Base-by-base conservation (phyloP, 306 rosid species). In the Malus fusca region DNA sequence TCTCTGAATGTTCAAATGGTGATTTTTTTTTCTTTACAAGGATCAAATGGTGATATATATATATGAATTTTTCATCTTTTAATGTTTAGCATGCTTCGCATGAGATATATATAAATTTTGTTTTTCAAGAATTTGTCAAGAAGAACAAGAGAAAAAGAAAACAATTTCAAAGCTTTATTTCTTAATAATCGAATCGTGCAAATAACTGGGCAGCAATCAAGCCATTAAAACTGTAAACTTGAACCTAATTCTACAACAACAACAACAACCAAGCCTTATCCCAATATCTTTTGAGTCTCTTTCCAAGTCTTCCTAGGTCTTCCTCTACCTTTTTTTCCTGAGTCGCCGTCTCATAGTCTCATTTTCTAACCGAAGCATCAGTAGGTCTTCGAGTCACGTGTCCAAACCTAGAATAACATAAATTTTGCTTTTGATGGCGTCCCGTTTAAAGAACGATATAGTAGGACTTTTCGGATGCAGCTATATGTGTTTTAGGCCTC, bases 271-370 rank as follows among this genome's bases (percentile, higher is more conserved):
- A 37, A 37, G 0, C 9, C 42, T 37, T 37, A 37, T 7, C 42
- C 42, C 10, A 37, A 2, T 37, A 37, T 37, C 7, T 37, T 35
- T 37, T 7, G 42, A 37, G 42, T 37, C 9, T 37, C 2, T 37
- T 37, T 37, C 9, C 2, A 37, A 37, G 10, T 37, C 10, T 37
- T 37, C 42, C 9, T 37, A 37, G 10, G 42, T 2, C 42, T 37
- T 37, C 2, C 10, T 37, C 42, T 37, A 7, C 10, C 42, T 0
- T 37, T 37, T 35, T 1, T 6, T 9, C 8, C 0, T 0, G 2
- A 6, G 40, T 35, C 2, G 2, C 40, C 9, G 2, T 35, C 40
- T 35, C 9, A 35, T 35, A 35, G 40, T 35, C 2, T 0, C 9
- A 37, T 37, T 37, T 1, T 37, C 42, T 37, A 37, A 37, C 42